Evolutionary conservation across 371 early-diverging fungal genomes (phyloP).

Genomic region (Mucor circinelloides): DNA sequence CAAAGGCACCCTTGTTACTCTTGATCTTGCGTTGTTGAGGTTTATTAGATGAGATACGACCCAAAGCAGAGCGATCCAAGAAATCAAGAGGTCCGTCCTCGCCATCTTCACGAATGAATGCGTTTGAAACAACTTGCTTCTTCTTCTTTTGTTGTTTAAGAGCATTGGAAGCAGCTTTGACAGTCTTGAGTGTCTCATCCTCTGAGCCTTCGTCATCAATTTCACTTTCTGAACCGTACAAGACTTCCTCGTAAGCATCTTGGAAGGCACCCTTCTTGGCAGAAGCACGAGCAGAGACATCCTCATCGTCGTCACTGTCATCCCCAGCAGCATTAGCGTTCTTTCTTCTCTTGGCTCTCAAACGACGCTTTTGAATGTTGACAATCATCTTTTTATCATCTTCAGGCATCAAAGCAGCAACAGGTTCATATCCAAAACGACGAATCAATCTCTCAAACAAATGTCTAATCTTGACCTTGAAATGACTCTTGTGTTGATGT

Average conservation of each 20-base stretch:
- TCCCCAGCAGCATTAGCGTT: conserved; percentile 42
- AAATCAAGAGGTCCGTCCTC: conserved; percentile 89
- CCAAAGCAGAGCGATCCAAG: conserved; percentile 84
- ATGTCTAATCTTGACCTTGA: conserved; percentile 90
- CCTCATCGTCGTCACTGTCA: conserved; percentile 54
- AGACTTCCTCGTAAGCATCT: conserved; percentile 86
- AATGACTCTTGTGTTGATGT: conserved; percentile 83
- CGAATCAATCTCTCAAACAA: conserved; percentile 92
- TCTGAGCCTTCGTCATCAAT: conserved; percentile 74
- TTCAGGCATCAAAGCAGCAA: conserved; percentile 84
- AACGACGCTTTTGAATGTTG: conserved; percentile 92
- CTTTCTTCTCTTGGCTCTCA: conserved; percentile 84
- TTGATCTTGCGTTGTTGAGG: conserved; percentile 53
- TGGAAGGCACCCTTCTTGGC: conserved; percentile 58
- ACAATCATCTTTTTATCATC: conserved; percentile 84
- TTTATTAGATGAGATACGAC: conserved; percentile 68
- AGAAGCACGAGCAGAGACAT: conserved; percentile 35
- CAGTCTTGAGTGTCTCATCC: conserved; percentile 38
- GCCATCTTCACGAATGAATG: conserved; percentile 78
- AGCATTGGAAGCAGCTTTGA: conserved; percentile 32
- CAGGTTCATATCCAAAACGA: conserved; percentile 73
- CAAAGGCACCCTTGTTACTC: conserved; percentile 54
- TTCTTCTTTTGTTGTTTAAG: conserved; percentile 55
- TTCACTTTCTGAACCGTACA: conserved; percentile 92
- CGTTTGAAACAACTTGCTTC: conserved; percentile 33